phyloP scores from a whole-genome alignment of 2,329 filamentous ascomycete genomes.

The Stagonosporopsis cucurbitacearum region DNA sequence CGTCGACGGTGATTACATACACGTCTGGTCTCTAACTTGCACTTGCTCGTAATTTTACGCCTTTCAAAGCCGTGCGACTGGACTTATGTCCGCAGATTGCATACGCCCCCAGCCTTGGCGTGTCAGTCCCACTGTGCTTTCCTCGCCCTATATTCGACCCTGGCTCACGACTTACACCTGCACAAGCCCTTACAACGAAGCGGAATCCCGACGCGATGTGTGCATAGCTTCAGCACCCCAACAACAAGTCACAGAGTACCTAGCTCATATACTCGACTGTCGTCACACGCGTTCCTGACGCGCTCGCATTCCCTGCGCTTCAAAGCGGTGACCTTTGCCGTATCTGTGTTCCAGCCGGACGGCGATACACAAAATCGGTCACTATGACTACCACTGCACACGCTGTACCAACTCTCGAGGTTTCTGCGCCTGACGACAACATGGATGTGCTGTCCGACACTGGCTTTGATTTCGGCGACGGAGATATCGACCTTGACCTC shows the following conservation, averaged over 20 bases:
- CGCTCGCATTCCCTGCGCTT: conserved; percentile 19
- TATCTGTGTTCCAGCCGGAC: not conserved
- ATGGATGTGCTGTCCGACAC: conserved; percentile 63
- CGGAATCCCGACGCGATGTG: conserved; percentile 5
- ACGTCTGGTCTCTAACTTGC: not conserved
- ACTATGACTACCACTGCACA: conserved; percentile 37
- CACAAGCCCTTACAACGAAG: not conserved
- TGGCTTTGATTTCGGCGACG: conserved; percentile 56
- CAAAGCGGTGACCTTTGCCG: conserved; percentile 4
- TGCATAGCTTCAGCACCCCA: not conserved
- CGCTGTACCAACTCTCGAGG: conserved; percentile 32
- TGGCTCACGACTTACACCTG: not conserved
- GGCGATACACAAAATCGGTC: not conserved
- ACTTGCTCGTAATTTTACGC: too few species aligned
- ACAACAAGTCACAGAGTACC: conserved; percentile 1
- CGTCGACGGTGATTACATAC: not conserved
- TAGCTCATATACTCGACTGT: not conserved
- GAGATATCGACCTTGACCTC: conserved; percentile 67
- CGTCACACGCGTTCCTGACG: conserved; percentile 21
- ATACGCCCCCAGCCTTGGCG: conserved; percentile 3
- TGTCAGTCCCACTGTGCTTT: not conserved
- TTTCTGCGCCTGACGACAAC: conserved; percentile 54
- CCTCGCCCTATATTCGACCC: conserved; percentile 5
- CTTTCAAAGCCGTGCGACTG: not conserved
- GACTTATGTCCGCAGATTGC: not conserved